Evolutionary conservation across 2,329 filamentous ascomycete genomes (phyloP), one percentile per base, ranked within the genome.

Genomic region (Scorias spongiosa): DNA sequence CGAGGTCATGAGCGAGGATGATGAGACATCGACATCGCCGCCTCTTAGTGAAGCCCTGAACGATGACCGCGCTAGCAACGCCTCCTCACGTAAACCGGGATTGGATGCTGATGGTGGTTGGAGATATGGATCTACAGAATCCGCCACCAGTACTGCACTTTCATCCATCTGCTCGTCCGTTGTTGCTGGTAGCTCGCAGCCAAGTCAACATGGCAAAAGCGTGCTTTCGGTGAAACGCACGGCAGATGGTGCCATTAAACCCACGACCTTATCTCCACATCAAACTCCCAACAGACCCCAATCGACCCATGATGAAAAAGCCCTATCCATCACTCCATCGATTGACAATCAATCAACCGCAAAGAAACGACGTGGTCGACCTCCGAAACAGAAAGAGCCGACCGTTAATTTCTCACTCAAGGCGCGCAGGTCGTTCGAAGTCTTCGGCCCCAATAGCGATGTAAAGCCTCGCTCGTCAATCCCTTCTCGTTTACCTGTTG

Each of bases 401-500:
- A 39, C 43, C 18, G 41, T 42, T 10, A 45, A 39, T 12, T 26
- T 43, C 42, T 36, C 49, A n/a, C 48, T 49, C 7, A 54, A 50
- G 34, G 42, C 42, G 15, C 46, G 43, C 15, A 53, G 48, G 48
- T 42, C 51, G 14, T 54, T 50, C 29, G 51, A 46, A 44, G 51
- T 56, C 40, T 52, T 49, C 11, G 51, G 47, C 38, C 48, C 53
- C 30, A 48, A 54, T 34, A 47, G 49, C 29, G 47, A 51, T 29
- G 53, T 56, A 12, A 54, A 57, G 40, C 53, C 59, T 32, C 56
- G 56, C 15, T 84, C 85, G 7, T 93, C 89, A 12, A 88, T 98
- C 55, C 88, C 89, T 12, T 68, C 75, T 44, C 75, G 82, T 48
- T 63, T 96, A 39, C 70, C 81, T 12, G 72, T 78, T 26, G 71